These are phyloP conservation scores for Pyrenochaeta sp. DNA, from an alignment of 2,329 filamentous ascomycete species.

Conservation along the genomic window DNA sequence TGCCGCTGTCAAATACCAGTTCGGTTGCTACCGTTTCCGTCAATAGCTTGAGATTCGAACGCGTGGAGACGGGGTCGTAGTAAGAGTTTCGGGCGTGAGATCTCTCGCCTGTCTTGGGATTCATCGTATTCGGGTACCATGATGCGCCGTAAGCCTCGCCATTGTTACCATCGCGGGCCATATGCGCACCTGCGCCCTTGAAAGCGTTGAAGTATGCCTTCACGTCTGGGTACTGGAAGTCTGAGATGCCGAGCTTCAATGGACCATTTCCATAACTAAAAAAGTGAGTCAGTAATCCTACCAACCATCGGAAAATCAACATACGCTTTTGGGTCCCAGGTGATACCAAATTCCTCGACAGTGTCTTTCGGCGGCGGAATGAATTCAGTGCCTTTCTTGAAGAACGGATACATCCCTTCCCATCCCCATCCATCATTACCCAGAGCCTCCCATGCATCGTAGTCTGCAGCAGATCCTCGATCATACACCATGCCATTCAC, in stretches of 20 bases:
- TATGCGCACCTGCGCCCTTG: conserved; percentile 30
- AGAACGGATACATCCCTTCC: conserved; percentile 53
- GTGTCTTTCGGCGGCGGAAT: conserved; percentile 26
- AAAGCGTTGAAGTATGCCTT: conserved; percentile 34
- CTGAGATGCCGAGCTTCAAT: conserved; percentile 36
- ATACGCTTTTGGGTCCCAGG: conserved; percentile 33
- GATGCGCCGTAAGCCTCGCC: conserved; percentile 44
- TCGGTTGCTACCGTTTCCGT: conserved; percentile 29
- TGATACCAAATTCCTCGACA: conserved; percentile 27
- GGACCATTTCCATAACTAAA: conserved; percentile 36
- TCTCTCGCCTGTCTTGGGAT: conserved; percentile 41
- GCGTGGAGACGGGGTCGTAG: conserved; percentile 35
- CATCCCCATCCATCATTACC: conserved; percentile 69
- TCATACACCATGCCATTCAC: conserved; percentile 51
- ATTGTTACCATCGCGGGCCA: conserved; percentile 31
- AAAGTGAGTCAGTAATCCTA: background rate
- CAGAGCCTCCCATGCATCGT: conserved; percentile 66
- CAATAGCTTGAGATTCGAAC: conserved; percentile 43
- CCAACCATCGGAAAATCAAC: conserved; percentile 1
- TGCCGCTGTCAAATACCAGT: conserved; percentile 31
- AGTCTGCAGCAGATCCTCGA: conserved; percentile 47
- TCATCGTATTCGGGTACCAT: conserved; percentile 49
- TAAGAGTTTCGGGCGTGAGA: conserved; percentile 43
- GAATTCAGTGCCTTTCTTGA: conserved; percentile 40
- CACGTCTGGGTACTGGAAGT: conserved; percentile 39